These are phyloP conservation scores for Leucocoprinus leucothites DNA, from an alignment of 768 basidiomycete species.

Conservation along the genomic window DNA sequence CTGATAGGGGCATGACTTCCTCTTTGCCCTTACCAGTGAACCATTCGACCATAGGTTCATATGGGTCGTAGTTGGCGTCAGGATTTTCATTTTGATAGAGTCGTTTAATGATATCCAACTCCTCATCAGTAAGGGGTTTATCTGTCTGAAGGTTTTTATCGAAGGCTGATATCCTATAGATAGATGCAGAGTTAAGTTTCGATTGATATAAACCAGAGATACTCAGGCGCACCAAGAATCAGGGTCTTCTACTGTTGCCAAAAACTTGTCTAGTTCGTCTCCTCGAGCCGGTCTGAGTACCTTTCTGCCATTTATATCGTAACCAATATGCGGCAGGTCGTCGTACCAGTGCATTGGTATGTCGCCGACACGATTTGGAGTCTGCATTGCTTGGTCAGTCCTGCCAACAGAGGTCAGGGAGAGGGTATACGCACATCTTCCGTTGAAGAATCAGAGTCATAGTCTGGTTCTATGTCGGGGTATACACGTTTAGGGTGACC, in stretches of 20 bases:
- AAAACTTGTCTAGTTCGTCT: constrained; percentile 96
- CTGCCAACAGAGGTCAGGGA: neutral
- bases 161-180: constrained; percentile 80
- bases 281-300: constrained; percentile 92
- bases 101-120: constrained; percentile 91
- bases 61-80: constrained; percentile 86
- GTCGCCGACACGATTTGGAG: constrained; percentile 92
- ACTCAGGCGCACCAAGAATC: constrained; percentile 65
- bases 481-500: constrained; percentile 82
- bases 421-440: constrained; percentile 79
- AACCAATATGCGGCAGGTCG: constrained; percentile 98
- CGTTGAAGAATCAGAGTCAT: constrained; percentile 88
- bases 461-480: constrained; percentile 86
- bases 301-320: constrained; percentile 91
- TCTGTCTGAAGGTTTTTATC: constrained; percentile 86
- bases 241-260: constrained; percentile 90
- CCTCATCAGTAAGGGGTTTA: constrained; percentile 82
- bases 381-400: constrained; percentile 40
- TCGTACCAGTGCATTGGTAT: constrained; percentile 99
- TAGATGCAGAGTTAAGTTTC: neutral
- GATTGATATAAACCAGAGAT: neutral
- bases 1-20: constrained; percentile 89
- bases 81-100: constrained; percentile 91
- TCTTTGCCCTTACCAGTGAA: constrained; percentile 96
- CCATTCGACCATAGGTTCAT: constrained; percentile 93